Evolutionary conservation across 805 yeast species (phyloP), one percentile per base, ranked within the genome.

Genomic region (Ogataea wickerhamii): DNA sequence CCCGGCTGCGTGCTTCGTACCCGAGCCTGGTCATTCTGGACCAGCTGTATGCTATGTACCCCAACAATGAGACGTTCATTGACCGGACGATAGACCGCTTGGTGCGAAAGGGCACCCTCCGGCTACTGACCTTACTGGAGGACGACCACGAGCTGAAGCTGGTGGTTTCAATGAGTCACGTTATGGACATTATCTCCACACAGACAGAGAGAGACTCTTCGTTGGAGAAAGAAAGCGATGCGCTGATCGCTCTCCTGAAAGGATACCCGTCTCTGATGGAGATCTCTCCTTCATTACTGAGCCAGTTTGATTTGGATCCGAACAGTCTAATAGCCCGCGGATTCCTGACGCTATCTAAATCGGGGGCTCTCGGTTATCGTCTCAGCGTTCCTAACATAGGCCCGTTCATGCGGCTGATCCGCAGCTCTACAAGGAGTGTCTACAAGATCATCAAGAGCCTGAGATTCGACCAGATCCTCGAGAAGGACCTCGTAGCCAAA

Each of bases 301-400:
- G 33, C 3, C 12, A 31, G 7, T 41, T 51, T 29, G 31, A 38
- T 52, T 60, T 48, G 28, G 51, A 58, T 18, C 28, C 69, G 2
- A 48, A 65, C 1, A 21, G 17, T 1, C 51, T 77, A 34, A 64
- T 74, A 0, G 54, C 55, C 18, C 39, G 55, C 6, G 80, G 79
- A 1, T 68, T 63, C 32, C 48, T 74, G 5, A 68, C 78, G 0
- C 48, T 73, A 36, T 58, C 69, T 34, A 63, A 66, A 62, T 42
- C 36, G 3, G 28, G 34, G 10, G 63, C 70, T 23, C 29, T 36
- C 2, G 64, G 44, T 18, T 70, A 71, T 41, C 56, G 69, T 16
- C 47, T 77, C 3, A 58, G 76, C 6, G 62, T 68, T 18, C 82
- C 82, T 0, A 67, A 70, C 32, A 61, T 76, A 40, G 82, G 82